Percentiles rank a stretch among this genome's conserved stretches.
phyloP scores from a whole-genome alignment of 345 rosid genomes.

The Dipteronia sinensis region DNA sequence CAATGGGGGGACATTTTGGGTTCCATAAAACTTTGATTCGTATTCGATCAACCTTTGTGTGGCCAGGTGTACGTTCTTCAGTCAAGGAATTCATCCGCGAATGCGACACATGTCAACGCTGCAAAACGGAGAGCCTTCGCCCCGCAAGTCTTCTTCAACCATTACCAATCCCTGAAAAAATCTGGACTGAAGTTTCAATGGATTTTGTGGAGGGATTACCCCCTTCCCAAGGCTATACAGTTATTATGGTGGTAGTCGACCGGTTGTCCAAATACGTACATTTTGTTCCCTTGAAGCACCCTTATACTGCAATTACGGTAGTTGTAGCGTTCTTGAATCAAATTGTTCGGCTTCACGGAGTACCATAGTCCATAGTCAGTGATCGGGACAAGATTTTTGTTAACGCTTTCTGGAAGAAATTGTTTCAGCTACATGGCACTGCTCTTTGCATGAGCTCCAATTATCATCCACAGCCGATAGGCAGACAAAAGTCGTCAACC shows the following conservation, averaged over 20 bases:
- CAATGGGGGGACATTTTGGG: neutral
- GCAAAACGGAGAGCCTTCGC: neutral
- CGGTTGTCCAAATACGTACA: neutral
- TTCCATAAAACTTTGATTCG: neutral
- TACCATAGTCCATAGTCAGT: too few relatives aligned
- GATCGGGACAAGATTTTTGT: too few relatives aligned
- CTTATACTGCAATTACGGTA: neutral
- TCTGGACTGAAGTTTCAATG: neutral
- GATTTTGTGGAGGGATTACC: neutral
- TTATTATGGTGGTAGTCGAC: neutral
- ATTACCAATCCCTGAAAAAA: neutral
- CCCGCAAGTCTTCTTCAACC: neutral
- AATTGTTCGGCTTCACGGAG: too few relatives aligned
- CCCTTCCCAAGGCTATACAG: neutral
- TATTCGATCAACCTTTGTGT: too few relatives aligned
- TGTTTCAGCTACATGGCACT: too few relatives aligned
- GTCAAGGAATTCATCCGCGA: neutral
- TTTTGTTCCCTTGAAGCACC: neutral
- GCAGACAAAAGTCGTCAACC: too few relatives aligned
- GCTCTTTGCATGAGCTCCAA: too few relatives aligned
- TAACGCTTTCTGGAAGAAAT: too few relatives aligned
- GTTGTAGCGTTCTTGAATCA: neutral
- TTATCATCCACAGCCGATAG: too few relatives aligned
- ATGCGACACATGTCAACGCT: neutral
- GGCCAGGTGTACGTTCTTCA: neutral